phyloP scores from a whole-genome alignment of 306 rosid genomes.

The cucumber (Cucumis sativus) region DNA sequence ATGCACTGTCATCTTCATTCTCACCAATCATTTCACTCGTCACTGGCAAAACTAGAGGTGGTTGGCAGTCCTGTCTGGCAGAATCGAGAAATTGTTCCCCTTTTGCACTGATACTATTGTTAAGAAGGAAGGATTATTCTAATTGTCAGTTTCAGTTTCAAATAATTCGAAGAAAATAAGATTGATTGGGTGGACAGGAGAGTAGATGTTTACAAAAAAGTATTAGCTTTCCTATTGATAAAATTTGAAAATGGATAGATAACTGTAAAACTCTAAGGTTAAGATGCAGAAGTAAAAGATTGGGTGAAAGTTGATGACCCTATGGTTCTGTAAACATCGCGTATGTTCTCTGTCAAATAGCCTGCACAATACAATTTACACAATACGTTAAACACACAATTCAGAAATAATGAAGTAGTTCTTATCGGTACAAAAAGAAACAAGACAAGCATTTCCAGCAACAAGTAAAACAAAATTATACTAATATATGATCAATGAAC shows the following conservation, averaged over 20 bases:
- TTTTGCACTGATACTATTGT: conserved; percentile 50
- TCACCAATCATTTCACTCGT: conserved; percentile 63
- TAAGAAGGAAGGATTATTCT: conserved; percentile 12
- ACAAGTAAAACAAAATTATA: background rate
- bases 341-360: conserved; percentile 49
- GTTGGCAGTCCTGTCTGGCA: conserved; percentile 66
- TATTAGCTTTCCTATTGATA: background rate
- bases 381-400: background rate
- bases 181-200: background rate
- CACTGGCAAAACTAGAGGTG: conserved; percentile 52
- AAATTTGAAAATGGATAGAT: background rate
- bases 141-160: background rate
- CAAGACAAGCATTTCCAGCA: background rate
- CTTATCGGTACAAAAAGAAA: background rate
- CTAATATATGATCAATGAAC: background rate
- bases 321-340: conserved; percentile 39
- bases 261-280: conserved; percentile 6
- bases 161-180: background rate
- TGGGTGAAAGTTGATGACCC: conserved; percentile 32
- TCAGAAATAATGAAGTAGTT: background rate
- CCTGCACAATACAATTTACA: conserved; percentile 34
- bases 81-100: conserved; percentile 56
- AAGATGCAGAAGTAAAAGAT: conserved; percentile 7
- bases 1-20: conserved; percentile 24
- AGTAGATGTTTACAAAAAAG: background rate